Evolutionary conservation across 345 rosid genomes (phyloP).

Genomic region (Erysimum cheiranthoides): DNA sequence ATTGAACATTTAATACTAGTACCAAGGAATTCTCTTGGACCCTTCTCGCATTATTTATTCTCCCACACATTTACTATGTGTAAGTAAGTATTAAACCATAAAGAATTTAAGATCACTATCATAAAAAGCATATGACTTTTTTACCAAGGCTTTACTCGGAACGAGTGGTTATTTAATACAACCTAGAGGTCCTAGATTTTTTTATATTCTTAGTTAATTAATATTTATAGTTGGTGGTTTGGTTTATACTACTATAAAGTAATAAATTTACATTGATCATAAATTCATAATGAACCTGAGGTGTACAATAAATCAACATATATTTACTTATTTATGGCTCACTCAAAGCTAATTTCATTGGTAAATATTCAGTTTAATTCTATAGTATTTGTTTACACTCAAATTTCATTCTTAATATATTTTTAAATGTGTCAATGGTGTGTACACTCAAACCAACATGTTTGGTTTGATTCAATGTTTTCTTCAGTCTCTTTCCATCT

Average conservation of each 20-base stretch:
- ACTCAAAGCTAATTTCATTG: too few relatives aligned
- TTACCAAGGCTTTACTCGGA: neutral
- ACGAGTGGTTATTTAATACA: constrained; percentile 13
- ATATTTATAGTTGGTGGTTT: neutral
- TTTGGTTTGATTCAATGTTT: neutral
- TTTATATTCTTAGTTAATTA: neutral
- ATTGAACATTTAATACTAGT: constrained; percentile 36
- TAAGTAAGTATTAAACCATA: constrained; percentile 1
- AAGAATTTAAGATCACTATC: constrained; percentile 10
- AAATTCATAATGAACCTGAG: too few relatives aligned
- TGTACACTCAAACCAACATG: too few relatives aligned
- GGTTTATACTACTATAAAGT: neutral
- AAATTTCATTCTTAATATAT: too few relatives aligned
- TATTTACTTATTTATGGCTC: too few relatives aligned
- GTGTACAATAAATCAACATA: too few relatives aligned
- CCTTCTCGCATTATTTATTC: constrained; percentile 29
- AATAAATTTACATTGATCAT: neutral
- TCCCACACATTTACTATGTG: neutral
- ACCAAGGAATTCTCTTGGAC: constrained; percentile 32
- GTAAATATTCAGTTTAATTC: too few relatives aligned
- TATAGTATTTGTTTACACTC: too few relatives aligned
- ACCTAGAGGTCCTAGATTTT: neutral
- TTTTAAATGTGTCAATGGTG: too few relatives aligned
- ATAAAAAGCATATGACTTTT: constrained; percentile 29
- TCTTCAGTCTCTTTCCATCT: constrained; percentile 14